Conservation (phyloP, 202 grass and related monocot species). For the Setaria viridis region DNA sequence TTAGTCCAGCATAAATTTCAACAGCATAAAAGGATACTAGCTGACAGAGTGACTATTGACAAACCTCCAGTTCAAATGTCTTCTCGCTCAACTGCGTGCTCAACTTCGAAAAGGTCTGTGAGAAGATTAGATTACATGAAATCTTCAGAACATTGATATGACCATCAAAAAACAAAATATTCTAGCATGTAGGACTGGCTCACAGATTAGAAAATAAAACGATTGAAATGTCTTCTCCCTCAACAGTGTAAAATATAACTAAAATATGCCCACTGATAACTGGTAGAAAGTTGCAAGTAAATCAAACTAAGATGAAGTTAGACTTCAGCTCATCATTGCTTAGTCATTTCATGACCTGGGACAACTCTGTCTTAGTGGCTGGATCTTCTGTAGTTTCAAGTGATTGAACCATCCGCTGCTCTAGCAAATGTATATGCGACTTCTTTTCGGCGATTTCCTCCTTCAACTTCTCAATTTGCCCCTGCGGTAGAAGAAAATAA, state of each 20-base stretch:
- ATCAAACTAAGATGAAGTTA: slow-evolving; percentile 18
- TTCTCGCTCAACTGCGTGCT: slow-evolving; percentile 86
- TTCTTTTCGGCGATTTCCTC: slow-evolving; percentile 92
- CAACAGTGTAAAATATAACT: slow-evolving; percentile 2
- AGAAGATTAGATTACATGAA: slow-evolving; percentile 39
- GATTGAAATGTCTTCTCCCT: not conserved
- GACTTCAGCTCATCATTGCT: slow-evolving; percentile 26
- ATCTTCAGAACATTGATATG: slow-evolving; percentile 23
- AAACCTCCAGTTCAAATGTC: slow-evolving; percentile 93
- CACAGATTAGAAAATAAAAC: not conserved
- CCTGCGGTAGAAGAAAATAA: slow-evolving; percentile 50
- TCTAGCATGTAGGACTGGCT: slow-evolving; percentile 6
- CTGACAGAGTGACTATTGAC: slow-evolving; percentile 35
- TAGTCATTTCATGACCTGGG: slow-evolving; percentile 61
- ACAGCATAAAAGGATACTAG: slow-evolving; percentile 13
- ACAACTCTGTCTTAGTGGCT: slow-evolving; percentile 65
- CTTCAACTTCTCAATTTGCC: slow-evolving; percentile 83
- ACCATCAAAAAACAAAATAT: slow-evolving; percentile 7
- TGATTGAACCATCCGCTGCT: slow-evolving; percentile 84
- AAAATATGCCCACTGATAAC: slow-evolving; percentile 23
- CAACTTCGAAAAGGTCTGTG: slow-evolving; percentile 84
- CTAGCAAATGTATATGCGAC: slow-evolving; percentile 84
- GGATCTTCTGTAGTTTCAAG: slow-evolving; percentile 69
- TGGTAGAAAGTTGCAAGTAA: slow-evolving; percentile 12
- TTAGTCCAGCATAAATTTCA: slow-evolving; percentile 37